Evolutionary conservation across 352 stramenopile species (phyloP).

Genomic region (Aphanomyces invadans): DNA sequence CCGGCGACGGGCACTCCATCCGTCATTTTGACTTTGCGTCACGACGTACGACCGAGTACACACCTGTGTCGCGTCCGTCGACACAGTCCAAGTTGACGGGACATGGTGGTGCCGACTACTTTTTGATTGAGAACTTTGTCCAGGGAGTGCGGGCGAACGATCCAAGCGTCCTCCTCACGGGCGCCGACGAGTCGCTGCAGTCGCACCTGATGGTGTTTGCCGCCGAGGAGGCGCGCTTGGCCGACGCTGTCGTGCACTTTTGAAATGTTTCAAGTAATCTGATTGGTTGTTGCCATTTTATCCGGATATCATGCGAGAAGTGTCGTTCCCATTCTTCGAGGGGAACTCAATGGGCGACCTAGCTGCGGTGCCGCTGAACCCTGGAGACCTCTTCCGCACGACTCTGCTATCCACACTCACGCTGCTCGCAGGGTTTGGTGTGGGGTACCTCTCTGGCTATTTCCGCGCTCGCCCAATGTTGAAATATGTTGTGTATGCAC

Average conservation of each 20-base stretch:
- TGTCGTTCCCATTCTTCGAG: not conserved
- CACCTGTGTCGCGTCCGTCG: not conserved
- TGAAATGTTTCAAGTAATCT: too few relatives aligned
- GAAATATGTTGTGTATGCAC: not conserved
- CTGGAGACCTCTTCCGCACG: not conserved
- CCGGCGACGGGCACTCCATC: slow-evolving; percentile 14
- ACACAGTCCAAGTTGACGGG: slow-evolving; percentile 13
- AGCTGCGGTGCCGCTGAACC: not conserved
- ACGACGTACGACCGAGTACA: slow-evolving; percentile 4
- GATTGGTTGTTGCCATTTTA: too few relatives aligned
- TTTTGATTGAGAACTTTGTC: slow-evolving; percentile 27
- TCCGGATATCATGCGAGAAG: not conserved
- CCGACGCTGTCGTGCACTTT: not conserved
- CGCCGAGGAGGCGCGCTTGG: slow-evolving; percentile 2
- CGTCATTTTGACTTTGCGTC: slow-evolving; percentile 25
- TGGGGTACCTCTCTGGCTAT: not conserved
- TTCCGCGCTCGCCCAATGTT: not conserved
- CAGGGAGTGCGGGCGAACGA: slow-evolving; percentile 19
- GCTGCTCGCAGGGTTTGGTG: not conserved
- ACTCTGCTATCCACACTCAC: not conserved
- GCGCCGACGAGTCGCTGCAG: slow-evolving; percentile 25
- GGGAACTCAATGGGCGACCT: not conserved
- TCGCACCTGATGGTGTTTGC: slow-evolving; percentile 27
- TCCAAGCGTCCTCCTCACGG: slow-evolving; percentile 21
- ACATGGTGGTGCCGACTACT: slow-evolving; percentile 28